Percentiles rank a stretch among this genome's conserved stretches.
Evolutionary conservation across 352 stramenopile species (phyloP).

Genomic region (Phytophthora litchii): DNA sequence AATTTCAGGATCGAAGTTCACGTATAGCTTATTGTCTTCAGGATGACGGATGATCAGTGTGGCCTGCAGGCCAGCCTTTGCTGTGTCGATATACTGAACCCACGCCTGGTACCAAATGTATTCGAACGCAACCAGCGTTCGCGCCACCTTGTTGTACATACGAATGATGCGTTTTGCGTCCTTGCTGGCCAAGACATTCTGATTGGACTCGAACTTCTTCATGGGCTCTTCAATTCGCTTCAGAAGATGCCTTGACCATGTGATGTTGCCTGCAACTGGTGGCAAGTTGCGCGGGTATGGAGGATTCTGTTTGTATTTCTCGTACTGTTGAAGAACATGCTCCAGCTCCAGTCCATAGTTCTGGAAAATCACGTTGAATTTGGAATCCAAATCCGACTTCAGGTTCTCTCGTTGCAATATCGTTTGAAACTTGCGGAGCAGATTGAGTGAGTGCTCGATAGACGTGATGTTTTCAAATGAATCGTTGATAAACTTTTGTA

Average conservation of each 20-base stretch:
- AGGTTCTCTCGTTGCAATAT: slow-evolving; percentile 98
- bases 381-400: slow-evolving; percentile 98
- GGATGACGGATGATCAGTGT: slow-evolving; percentile 99
- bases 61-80: slow-evolving; percentile 97
- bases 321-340: slow-evolving; percentile 98
- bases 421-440: slow-evolving; percentile 97
- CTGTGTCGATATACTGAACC: slow-evolving; percentile 97
- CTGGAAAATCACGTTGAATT: slow-evolving; percentile 99
- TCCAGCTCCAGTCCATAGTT: slow-evolving; percentile 98
- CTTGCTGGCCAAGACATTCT: slow-evolving; percentile 97
- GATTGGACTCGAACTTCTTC: slow-evolving; percentile 99
- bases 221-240: slow-evolving; percentile 99
- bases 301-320: slow-evolving; percentile 98
- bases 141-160: slow-evolving; percentile 99
- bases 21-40: slow-evolving; percentile 98
- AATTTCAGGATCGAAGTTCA: slow-evolving; percentile 99
- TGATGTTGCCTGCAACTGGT: slow-evolving; percentile 98
- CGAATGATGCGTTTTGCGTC: slow-evolving; percentile 98
- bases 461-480: slow-evolving; percentile 99
- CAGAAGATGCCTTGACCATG: slow-evolving; percentile 96
- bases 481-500: slow-evolving; percentile 99
- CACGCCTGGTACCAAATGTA: slow-evolving; percentile 99
- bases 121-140: slow-evolving; percentile 98
- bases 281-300: slow-evolving; percentile 97
- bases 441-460: slow-evolving; percentile 96